phyloP scores from a whole-genome alignment of 768 basidiomycete species.

The Tylopilus rubrobrunneus region DNA sequence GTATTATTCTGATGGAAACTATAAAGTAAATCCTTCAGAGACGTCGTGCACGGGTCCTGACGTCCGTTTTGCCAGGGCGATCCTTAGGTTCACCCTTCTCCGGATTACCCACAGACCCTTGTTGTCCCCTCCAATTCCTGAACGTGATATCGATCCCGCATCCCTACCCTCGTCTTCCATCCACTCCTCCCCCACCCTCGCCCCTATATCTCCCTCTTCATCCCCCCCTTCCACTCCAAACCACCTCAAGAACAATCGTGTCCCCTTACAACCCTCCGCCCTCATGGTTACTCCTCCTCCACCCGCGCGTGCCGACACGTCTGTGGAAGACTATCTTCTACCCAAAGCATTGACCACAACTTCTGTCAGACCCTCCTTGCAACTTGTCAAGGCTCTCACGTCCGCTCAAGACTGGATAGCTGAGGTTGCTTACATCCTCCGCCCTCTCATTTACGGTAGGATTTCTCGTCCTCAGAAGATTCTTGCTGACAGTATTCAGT shows the following conservation, averaged over 20 bases:
- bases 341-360: constrained; percentile 74
- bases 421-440: constrained; percentile 65
- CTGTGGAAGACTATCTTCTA: constrained; percentile 78
- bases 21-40: constrained; percentile 63
- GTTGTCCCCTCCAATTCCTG: constrained; percentile 74
- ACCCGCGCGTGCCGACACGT: constrained; percentile 46
- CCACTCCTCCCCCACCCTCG: constrained; percentile 57
- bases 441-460: constrained; percentile 77
- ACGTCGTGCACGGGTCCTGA: constrained; percentile 2
- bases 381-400: constrained; percentile 58
- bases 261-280: constrained; percentile 61
- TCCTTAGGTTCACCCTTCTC: constrained; percentile 70
- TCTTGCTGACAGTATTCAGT: constrained; percentile 14
- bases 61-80: constrained; percentile 46
- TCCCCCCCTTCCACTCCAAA: constrained; percentile 63
- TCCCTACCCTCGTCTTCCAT: constrained; percentile 52
- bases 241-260: constrained; percentile 76
- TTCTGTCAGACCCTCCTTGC: constrained; percentile 66
- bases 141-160: constrained; percentile 82
- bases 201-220: constrained; percentile 49
- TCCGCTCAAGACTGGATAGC: constrained; percentile 71
- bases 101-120: constrained; percentile 74
- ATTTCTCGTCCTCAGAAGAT: constrained; percentile 9
- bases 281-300: constrained; percentile 50
- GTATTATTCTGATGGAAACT: constrained; percentile 71